phyloP scores from a whole-genome alignment of 768 basidiomycete genomes.

The Lentinula raphanica region DNA sequence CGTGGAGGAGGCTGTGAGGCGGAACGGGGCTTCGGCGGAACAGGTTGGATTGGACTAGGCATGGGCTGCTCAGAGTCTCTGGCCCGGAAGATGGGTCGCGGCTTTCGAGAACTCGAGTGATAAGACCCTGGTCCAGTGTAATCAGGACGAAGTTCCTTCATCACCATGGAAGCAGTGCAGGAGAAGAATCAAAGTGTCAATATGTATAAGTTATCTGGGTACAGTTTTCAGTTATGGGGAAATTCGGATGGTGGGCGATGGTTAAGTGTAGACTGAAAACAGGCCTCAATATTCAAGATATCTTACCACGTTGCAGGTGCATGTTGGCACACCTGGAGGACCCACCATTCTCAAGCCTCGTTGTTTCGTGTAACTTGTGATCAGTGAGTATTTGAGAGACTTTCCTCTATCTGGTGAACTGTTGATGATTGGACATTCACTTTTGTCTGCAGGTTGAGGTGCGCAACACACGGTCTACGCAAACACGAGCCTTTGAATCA shows the following conservation, averaged over 20 bases:
- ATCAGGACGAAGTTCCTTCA: slow-evolving; percentile 1
- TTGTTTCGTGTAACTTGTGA: background rate
- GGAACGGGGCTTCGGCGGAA: background rate
- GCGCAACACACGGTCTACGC: background rate
- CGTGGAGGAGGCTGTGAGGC: slow-evolving; percentile 1
- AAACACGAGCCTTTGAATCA: background rate
- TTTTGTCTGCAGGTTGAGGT: background rate
- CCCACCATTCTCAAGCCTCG: background rate
- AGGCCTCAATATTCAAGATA: background rate
- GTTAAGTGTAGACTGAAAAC: background rate
- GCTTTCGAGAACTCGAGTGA: background rate
- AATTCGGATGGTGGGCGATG: background rate
- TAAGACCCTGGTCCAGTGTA: background rate
- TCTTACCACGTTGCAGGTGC: slow-evolving; percentile 3
- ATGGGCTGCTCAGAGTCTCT: background rate
- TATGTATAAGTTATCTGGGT: background rate
- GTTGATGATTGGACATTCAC: background rate
- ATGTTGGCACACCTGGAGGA: background rate
- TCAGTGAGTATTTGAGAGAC: background rate
- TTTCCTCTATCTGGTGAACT: background rate
- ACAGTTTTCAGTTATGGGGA: background rate
- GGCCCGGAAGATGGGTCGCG: background rate
- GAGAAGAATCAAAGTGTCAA: background rate
- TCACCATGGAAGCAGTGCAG: background rate
- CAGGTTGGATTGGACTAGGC: background rate